Percentiles rank a stretch among this genome's conserved stretches.
Conservation (phyloP, 768 basidiomycete species). For the Baorangia bicolor region DNA sequence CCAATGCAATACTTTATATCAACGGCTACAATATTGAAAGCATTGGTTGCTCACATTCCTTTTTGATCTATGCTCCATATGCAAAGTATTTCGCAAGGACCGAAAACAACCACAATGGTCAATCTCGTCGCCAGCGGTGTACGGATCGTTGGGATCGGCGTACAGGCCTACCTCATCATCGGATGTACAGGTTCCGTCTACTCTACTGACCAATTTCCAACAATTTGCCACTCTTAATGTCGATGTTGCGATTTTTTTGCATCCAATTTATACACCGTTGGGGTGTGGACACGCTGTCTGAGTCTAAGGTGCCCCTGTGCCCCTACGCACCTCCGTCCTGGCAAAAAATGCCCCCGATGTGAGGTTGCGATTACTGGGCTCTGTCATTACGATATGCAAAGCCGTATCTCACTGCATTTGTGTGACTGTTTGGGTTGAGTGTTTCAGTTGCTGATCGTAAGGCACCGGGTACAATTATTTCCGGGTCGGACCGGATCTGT, state of each 20-base stretch:
- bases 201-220: background rate
- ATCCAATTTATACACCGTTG: too few relatives aligned
- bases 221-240: background rate
- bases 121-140: background rate
- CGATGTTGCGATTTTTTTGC: too few relatives aligned
- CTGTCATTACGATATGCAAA: too few relatives aligned
- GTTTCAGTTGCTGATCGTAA: too few relatives aligned
- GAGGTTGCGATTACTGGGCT: too few relatives aligned
- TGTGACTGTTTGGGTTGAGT: too few relatives aligned
- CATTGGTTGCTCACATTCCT: background rate
- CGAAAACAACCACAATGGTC: background rate
- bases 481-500: background rate
- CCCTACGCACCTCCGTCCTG: too few relatives aligned
- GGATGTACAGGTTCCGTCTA: background rate
- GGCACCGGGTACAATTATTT: background rate
- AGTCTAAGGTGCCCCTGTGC: too few relatives aligned
- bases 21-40: background rate
- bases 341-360: too few relatives aligned
- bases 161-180: background rate
- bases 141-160: background rate
- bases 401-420: too few relatives aligned
- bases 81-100: background rate
- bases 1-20: background rate
- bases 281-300: too few relatives aligned
- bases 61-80: background rate